Conservation (phyloP, 495 filamentous ascomycete genomes). For the Elasticomyces elasticus region DNA sequence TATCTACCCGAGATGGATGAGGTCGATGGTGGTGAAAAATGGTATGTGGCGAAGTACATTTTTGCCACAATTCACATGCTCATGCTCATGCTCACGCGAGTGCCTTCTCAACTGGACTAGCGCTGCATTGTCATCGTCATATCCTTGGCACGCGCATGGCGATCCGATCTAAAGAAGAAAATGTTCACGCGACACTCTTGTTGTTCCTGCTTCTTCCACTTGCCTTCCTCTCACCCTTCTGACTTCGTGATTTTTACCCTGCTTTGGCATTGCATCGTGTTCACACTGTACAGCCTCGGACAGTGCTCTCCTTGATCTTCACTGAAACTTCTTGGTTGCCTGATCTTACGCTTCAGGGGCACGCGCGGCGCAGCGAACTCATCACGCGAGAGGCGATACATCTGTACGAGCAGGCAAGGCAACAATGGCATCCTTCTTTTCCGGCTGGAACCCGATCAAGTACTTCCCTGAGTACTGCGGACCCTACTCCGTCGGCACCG, state of each 20-base stretch:
- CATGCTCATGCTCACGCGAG: no score
- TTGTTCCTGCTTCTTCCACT: neutral
- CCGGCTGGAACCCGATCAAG: slow-evolving; percentile 45
- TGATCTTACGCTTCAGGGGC: neutral
- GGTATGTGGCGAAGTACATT: no score
- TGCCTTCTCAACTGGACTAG: no score
- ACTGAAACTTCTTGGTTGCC: neutral
- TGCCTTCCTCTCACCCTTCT: neutral
- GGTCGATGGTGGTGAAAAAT: no score
- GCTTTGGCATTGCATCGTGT: neutral
- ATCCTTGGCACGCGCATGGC: no score
- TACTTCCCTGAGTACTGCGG: slow-evolving; percentile 60
- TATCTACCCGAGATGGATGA: no score
- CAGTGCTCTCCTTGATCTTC: neutral
- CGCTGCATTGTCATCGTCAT: no score
- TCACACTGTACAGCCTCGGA: neutral
- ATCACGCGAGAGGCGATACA: neutral
- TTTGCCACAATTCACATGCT: no score
- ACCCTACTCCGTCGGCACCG: slow-evolving; percentile 61
- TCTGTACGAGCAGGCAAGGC: neutral
- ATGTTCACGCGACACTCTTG: neutral
- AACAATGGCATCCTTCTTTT: slow-evolving; percentile 28
- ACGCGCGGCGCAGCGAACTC: neutral
- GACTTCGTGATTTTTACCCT: neutral
- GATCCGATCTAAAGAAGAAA: no score